Evolutionary conservation across 352 stramenopile species (phyloP), one percentile per base, ranked within the genome.

Genomic region (Peronospora tabacina): DNA sequence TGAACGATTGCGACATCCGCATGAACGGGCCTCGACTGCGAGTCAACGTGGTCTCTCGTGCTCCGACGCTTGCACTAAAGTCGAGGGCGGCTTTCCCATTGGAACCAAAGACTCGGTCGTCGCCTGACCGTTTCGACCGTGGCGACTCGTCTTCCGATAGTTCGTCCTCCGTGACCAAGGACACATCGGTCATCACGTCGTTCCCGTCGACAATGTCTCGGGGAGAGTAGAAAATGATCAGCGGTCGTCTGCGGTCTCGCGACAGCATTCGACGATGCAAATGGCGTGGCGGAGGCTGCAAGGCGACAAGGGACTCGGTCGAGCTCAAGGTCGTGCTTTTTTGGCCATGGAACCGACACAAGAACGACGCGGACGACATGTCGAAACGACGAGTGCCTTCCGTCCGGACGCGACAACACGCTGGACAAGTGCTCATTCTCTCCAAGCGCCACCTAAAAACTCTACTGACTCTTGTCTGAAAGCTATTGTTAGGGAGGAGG

Each of bases 171-270:
- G 59, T 68, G 36, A 44, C 50, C 29, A 54, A 45, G 11, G 49
- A 50, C 8, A 35, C 34, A 39, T 60, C 50, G 12, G 43, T 29
- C 9, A 26, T 50, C 20, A 24, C 42, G 7, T 52, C 41, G 10
- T 52, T 48, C 8, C 45, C 20, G 3, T 55, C 36, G 33, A 10
- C 30, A 2, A 24, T 10, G 13, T 19, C 30, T 12, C 20, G 49
- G 34, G 22, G 40, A 11, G 61, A 55, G 44, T 77, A 81, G 44
- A 55, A 67, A 20, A 81, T 59, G 4, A 75, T 49, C 37, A 65
- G 58, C 3, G 70, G 55, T 5, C 67, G 61, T 36, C 55, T 58
- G 7, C 62, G 60, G 46, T 62, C 61, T 10, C 59, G 35, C 11
- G 53, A 61, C 10, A 68, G 17, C 12, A 58, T 55, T 13, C 46